These are phyloP conservation scores for Fusarium annulatum DNA, from an alignment of 2,329 filamentous ascomycete genomes.

Conservation along the genomic window DNA sequence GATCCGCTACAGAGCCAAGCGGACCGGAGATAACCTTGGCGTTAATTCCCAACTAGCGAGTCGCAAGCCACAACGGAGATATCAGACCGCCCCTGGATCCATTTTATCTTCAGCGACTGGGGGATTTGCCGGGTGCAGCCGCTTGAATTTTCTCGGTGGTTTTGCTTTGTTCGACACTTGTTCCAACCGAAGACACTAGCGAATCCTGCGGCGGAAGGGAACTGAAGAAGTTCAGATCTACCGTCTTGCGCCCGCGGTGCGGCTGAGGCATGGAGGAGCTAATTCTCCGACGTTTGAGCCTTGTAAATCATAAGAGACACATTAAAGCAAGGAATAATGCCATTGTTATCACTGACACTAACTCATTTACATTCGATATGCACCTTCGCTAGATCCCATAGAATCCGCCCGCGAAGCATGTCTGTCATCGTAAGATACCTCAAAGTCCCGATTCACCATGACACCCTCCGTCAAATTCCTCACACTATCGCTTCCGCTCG, in stretches of 20 bases:
- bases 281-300: background rate
- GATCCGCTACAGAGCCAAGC: background rate
- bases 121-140: background rate
- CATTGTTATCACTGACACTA: background rate
- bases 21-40: background rate
- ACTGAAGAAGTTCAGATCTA: background rate
- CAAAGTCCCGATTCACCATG: slow-evolving; percentile 38
- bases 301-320: background rate
- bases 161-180: background rate
- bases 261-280: background rate
- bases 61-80: background rate
- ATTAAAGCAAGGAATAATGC: background rate
- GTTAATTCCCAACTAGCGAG: background rate
- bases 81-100: background rate
- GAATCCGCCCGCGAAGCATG: slow-evolving; percentile 29
- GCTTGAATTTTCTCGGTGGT: background rate
- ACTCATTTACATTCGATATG: slow-evolving; percentile 21
- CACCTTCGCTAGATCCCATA: slow-evolving; percentile 29
- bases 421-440: slow-evolving; percentile 39
- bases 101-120: background rate
- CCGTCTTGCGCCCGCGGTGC: background rate
- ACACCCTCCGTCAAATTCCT: slow-evolving; percentile 40
- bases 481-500: slow-evolving; percentile 38
- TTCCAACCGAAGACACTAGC: background rate
- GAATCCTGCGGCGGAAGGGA: background rate